Base-by-base conservation (phyloP, 441 rosid species). In the Rhodomyrtus psidioides region DNA sequence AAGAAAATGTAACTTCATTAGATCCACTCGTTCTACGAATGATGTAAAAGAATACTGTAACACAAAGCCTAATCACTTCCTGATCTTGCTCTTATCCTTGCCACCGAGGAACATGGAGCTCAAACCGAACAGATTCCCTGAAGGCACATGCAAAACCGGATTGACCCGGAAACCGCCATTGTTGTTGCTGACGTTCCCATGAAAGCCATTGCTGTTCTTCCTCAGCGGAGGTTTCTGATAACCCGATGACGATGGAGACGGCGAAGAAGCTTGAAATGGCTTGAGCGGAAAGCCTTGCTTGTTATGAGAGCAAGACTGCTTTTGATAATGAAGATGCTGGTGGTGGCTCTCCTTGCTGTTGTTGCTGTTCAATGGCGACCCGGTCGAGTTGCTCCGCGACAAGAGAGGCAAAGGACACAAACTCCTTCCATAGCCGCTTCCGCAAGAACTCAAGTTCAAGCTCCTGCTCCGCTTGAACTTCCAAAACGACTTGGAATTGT, bases 101-200 rank as follows among this genome's bases (percentile, higher is more conserved):
- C 92, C 90, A 89, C 87, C 91, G 91, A 89, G 93, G 91, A 96
- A 93, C 83, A 95, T 90, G 28, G 97, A 96, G 19, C 95, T 92
- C 27, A 96, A 88, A 81, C 99, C 96, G 86, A 96, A 95, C 57
- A 96, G 84, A 90, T 93, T 95, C 82, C 91, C 96, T 1, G 98
- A 90, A 23, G 95, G 92, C 86, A 95, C 95, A 86, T 93, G 95
- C 65, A 95, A 79, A 85, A 94, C 96, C 27, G 98, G 98, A 87
- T 88, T 93, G 54, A 96, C 94, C 42, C 84, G 56, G 34, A 28
- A 28, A 26, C 27, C 3, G n/a, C 56, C 46, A 59, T 44, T 51
- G 53, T 51, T 12, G 53, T 51, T 51, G 46, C 27, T 82, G 79
- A 70, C 6, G 49, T 70, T 70, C 49, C 79, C 79, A 70, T 81